Conservation (phyloP, 805 yeast genomes). For the Ogataea dorogensis region DNA sequence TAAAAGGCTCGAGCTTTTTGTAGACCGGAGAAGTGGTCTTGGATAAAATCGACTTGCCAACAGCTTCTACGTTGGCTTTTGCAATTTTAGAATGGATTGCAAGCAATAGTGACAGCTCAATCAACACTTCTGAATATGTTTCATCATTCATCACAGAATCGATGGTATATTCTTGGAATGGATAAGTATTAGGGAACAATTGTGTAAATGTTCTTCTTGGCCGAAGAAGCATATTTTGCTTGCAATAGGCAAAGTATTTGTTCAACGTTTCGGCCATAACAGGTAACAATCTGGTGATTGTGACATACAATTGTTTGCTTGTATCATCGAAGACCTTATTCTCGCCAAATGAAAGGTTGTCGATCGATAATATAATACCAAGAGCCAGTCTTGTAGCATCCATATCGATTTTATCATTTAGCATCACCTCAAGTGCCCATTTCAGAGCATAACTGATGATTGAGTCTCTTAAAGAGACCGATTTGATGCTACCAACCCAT, state of each 20-base stretch:
- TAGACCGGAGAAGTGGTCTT: constrained; percentile 10
- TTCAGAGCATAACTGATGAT: constrained; percentile 37
- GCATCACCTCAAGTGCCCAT: constrained; percentile 59
- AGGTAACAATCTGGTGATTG: constrained; percentile 53
- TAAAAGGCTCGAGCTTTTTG: constrained; percentile 10
- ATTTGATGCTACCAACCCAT: no score
- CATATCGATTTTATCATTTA: constrained; percentile 46
- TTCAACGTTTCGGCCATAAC: constrained; percentile 50
- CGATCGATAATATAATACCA: constrained; percentile 52
- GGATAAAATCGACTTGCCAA: constrained; percentile 4
- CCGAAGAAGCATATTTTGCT: constrained; percentile 41
- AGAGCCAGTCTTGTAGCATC: constrained; percentile 65
- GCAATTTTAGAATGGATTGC: constrained; percentile 47
- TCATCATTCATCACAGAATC: constrained; percentile 75
- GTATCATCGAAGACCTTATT: constrained; percentile 28
- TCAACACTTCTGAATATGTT: constrained; percentile 63
- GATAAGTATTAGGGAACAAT: constrained; percentile 66
- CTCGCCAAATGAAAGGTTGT: constrained; percentile 31
- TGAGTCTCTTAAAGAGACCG: constrained; percentile 33
- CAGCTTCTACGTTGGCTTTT: constrained; percentile 8
- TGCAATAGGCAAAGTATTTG: constrained; percentile 50
- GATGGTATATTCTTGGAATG: constrained; percentile 61
- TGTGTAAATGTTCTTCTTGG: constrained; percentile 64
- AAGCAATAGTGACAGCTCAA: constrained; percentile 67
- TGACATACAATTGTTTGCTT: constrained; percentile 40